Conservation (phyloP, 345 rosid species). For the Microthlaspi erraticum region DNA sequence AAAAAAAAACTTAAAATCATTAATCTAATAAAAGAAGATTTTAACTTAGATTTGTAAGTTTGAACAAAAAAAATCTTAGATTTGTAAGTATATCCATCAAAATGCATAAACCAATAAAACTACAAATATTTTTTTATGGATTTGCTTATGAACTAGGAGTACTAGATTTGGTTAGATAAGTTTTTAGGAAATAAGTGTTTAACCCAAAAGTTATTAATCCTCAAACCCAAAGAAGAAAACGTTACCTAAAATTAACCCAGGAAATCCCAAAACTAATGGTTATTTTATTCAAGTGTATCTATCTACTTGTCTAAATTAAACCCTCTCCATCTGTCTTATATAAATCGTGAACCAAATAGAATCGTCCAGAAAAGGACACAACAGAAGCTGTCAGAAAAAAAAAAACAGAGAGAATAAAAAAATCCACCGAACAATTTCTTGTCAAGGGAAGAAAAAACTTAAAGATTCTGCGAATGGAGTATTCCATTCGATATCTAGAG, state of each 20-base stretch:
- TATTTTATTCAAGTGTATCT: conserved; percentile 5
- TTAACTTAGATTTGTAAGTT: too few relatives aligned
- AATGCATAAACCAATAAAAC: too few relatives aligned
- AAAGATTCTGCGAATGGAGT: conserved; percentile 34
- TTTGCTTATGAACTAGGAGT: too few relatives aligned
- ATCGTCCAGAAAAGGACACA: conserved; percentile 26
- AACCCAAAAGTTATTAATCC: background rate
- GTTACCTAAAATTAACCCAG: conserved; percentile 4
- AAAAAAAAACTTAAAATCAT: too few relatives aligned
- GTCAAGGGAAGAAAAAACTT: background rate
- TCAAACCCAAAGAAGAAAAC: background rate
- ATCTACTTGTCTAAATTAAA: conserved; percentile 37
- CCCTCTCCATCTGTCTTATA: conserved; percentile 14
- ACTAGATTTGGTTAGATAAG: background rate
- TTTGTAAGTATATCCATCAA: too few relatives aligned
- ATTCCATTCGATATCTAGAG: conserved; percentile 42
- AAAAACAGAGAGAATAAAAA: background rate
- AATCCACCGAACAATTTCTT: background rate
- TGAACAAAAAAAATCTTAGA: too few relatives aligned
- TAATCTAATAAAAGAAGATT: too few relatives aligned
- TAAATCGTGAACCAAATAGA: conserved; percentile 8
- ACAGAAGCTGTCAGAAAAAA: background rate
- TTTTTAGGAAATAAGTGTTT: background rate
- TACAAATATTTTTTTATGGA: background rate
- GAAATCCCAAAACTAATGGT: background rate